A percentile compares a stretch with the other conserved stretches of the same genome.
Conservation (phyloP, 1,284 basidiomycete genomes). For the Naganishia sp. region DNA sequence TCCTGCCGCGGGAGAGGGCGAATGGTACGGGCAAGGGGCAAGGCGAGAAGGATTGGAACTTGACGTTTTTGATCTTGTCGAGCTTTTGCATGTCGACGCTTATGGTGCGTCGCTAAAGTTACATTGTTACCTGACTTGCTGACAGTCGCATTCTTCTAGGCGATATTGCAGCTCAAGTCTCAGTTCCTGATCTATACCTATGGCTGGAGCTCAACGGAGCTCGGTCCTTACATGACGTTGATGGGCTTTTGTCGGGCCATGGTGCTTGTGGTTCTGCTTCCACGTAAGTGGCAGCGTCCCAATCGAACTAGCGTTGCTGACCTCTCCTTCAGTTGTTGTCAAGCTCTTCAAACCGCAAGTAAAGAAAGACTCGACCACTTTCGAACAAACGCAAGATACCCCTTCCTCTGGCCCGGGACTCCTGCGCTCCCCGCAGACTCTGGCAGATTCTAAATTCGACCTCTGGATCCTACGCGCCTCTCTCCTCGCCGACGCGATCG, state of each 20-base stretch:
- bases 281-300: constrained; percentile 50
- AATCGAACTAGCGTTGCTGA: background rate
- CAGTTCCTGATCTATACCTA: constrained; percentile 70
- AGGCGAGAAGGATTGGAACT: constrained; percentile 65
- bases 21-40: constrained; percentile 45
- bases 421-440: constrained; percentile 27
- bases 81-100: constrained; percentile 62
- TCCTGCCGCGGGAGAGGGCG: constrained; percentile 59
- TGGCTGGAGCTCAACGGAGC: constrained; percentile 71
- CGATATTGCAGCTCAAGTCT: constrained; percentile 64
- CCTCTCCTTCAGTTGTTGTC: constrained; percentile 41
- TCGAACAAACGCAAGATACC: background rate
- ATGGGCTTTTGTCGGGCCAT: constrained; percentile 64
- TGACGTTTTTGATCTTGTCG: constrained; percentile 62
- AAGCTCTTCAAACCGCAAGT: constrained; percentile 49
- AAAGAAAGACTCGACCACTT: constrained; percentile 25
- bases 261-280: constrained; percentile 66
- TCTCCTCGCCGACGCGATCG: constrained; percentile 60
- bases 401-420: constrained; percentile 23
- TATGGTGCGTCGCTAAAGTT: constrained; percentile 57
- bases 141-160: constrained; percentile 54
- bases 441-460: constrained; percentile 44
- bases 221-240: constrained; percentile 73
- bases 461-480: constrained; percentile 47
- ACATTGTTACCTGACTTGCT: background rate